Conservation (phyloP, 2,329 filamentous ascomycete genomes). For the Aschersonia sp. region DNA sequence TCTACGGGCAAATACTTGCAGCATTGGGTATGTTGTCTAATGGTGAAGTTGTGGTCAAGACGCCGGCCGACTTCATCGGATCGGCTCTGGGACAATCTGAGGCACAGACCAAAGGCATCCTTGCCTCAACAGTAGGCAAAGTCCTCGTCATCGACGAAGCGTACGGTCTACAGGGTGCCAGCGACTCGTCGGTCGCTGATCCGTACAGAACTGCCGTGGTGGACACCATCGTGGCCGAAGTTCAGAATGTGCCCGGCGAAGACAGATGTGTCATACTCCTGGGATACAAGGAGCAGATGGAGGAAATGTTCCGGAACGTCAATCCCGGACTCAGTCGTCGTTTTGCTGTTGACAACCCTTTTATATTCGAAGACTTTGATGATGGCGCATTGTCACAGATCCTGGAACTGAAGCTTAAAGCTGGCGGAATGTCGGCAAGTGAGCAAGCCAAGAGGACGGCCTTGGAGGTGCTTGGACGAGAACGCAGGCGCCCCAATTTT, state of each 20-base stretch:
- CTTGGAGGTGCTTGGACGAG: constrained; percentile 43
- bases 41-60: constrained; percentile 59
- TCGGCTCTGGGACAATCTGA: constrained; percentile 50
- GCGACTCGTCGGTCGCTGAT: constrained; percentile 10
- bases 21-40: constrained; percentile 53
- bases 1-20: constrained; percentile 54
- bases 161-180: constrained; percentile 44
- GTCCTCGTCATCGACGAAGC: constrained; percentile 72
- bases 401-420: constrained; percentile 45
- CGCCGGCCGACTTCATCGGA: constrained; percentile 60
- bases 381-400: constrained; percentile 43
- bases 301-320: constrained; percentile 56
- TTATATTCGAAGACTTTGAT: constrained; percentile 54
- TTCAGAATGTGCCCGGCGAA: constrained; percentile 55
- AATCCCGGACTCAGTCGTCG: constrained; percentile 56
- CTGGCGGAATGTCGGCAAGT: constrained; percentile 37
- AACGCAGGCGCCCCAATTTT: constrained; percentile 52
- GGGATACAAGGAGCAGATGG: constrained; percentile 57
- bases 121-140: constrained; percentile 52
- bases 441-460: constrained; percentile 36
- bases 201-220: constrained; percentile 49
- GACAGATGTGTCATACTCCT: constrained; percentile 59
- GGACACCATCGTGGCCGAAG: constrained; percentile 60
- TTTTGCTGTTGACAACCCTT: constrained; percentile 49
- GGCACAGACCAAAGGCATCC: constrained; percentile 54